A percentile compares a stretch with the other conserved stretches of the same genome.
These are phyloP conservation scores for Cucurbita argyrosperma DNA, from an alignment of 306 rosid species.

Conservation along the genomic window DNA sequence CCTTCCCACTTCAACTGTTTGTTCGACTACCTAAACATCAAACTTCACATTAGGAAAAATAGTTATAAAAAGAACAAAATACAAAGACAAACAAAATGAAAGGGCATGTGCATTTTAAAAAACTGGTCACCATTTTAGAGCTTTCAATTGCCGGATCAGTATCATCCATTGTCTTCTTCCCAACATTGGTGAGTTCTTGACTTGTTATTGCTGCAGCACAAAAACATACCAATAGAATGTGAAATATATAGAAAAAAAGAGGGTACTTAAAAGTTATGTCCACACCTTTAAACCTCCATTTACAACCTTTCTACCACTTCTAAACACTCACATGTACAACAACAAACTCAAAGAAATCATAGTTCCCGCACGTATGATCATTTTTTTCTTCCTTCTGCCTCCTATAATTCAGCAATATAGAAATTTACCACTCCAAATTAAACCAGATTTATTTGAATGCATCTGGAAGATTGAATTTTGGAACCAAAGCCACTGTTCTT, in stretches of 20 bases:
- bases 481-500: background rate
- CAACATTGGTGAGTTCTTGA: background rate
- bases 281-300: too few relatives aligned
- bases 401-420: background rate
- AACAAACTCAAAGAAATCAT: background rate
- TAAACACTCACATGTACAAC: background rate
- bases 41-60: background rate
- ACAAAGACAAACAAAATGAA: background rate
- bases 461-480: background rate
- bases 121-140: background rate
- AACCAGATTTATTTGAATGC: background rate
- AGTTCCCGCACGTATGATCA: background rate
- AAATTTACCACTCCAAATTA: background rate
- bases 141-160: background rate
- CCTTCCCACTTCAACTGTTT: background rate
- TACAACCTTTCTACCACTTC: background rate
- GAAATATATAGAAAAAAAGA: background rate
- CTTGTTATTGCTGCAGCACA: conserved; percentile 2
- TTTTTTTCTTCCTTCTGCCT: background rate
- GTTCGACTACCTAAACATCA: background rate
- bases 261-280: background rate
- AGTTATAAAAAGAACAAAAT: background rate
- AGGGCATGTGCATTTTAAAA: background rate
- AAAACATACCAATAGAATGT: background rate
- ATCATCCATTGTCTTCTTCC: background rate